Conservation (phyloP, 2,329 filamentous ascomycete species). For the Xenosphaeropsis pyriputrescens region DNA sequence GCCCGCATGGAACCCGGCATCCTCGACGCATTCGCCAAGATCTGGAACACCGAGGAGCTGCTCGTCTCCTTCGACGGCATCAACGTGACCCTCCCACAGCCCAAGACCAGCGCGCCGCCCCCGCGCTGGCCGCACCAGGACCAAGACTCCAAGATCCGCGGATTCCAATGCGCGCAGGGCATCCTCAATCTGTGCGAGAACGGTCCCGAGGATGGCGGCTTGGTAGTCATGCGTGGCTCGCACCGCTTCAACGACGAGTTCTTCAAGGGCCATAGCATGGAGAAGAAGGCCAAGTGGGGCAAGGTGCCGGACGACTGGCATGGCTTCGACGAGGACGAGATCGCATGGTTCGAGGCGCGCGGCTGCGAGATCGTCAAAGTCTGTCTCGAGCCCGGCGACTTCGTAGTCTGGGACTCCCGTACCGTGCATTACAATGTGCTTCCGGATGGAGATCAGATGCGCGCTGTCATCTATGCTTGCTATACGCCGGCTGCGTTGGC, state of each 20-base stretch:
- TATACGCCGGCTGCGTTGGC: constrained; percentile 3
- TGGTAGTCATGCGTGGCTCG: constrained; percentile 17
- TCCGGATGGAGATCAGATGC: constrained; percentile 18
- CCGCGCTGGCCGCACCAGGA: constrained; percentile 23
- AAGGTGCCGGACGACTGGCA: constrained; percentile 6
- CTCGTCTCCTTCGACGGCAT: constrained; percentile 29
- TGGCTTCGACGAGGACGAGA: constrained; percentile 18
- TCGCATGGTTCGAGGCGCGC: constrained; percentile 25
- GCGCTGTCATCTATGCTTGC: constrained; percentile 5
- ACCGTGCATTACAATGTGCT: constrained; percentile 27
- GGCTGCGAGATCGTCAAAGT: constrained; percentile 25
- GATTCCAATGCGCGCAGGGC: constrained; percentile 27
- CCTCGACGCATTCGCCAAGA: constrained; percentile 21
- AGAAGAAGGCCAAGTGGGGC: constrained; percentile 4
- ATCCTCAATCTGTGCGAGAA: constrained; percentile 22
- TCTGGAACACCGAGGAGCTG: constrained; percentile 25
- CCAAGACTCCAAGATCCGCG: constrained; percentile 20
- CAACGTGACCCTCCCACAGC: constrained; percentile 22
- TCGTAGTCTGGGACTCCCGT: constrained; percentile 29
- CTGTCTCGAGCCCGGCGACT: constrained; percentile 24
- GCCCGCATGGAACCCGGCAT: constrained; percentile 21
- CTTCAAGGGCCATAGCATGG: constrained; percentile 4
- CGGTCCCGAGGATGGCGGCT: constrained; percentile 17
- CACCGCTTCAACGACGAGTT: constrained; percentile 16
- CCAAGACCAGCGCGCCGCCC: constrained; percentile 5